Base-by-base conservation (phyloP, 1,284 basidiomycete species). In the Papiliotrema laurentii region DNA sequence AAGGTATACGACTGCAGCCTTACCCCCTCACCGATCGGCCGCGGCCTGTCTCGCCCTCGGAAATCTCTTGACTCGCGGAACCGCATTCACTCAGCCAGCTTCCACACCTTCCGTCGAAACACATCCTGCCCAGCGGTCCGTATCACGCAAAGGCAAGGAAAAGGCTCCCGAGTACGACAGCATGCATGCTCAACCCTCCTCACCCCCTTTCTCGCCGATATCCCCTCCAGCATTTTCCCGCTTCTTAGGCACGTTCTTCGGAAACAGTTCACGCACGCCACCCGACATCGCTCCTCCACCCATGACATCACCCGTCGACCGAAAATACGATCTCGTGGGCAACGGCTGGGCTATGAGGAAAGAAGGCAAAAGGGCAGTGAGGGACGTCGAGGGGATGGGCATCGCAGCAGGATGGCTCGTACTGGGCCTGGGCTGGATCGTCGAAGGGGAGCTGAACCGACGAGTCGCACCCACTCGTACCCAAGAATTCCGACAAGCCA, bases 321-420 rank as follows among this genome's bases (percentile, higher is more conserved):
- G 6, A 47, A 48, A 25, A 54, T 44, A 41, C 26, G 58, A 62
- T 34, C 42, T 60, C 11, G 55, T 57, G 13, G 40, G 56, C 0
- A 51, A 58, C 9, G 65, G 66, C 4, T 71, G 69, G 69, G 54
- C 59, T 5, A 60, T 71, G 11, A 63, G 65, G 2, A 63, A 54
- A 36, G 64, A 69, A 16, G 69, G 68, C 19, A 72, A 69, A 38
- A 51, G 64, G 14, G 68, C 60, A 1, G 57, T 69, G 2, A 53
- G 69, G 21, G 68, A 70, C 53, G 63, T 64, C 0, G 59, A 69
- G 35, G 58, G 60, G 1, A 69, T 70, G 66, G 69, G 68, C 14
- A 55, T 68, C 5, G 69, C 69, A 2, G 66, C 56, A 5, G 68
- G 60, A 16, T 72, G 69, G 69, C 57, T 69, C 25, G 58, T 68